These are phyloP conservation scores for Dioszegia crocea DNA, from an alignment of 768 basidiomycete genomes.

Conservation along the genomic window DNA sequence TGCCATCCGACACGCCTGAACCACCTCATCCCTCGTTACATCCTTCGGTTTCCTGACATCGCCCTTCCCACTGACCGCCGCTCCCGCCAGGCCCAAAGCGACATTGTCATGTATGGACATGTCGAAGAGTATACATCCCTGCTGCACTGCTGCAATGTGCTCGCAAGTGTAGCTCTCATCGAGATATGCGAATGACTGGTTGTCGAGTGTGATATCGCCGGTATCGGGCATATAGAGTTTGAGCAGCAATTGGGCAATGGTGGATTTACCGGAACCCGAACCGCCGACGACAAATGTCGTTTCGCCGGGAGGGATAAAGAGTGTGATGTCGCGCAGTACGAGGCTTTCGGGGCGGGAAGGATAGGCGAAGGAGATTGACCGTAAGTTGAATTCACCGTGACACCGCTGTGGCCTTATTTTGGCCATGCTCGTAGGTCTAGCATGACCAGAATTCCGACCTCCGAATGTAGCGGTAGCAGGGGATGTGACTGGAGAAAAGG, in stretches of 20 bases:
- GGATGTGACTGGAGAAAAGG: constrained; percentile 20
- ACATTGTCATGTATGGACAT: constrained; percentile 80
- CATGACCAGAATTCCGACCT: not conserved
- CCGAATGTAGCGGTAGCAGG: constrained; percentile 5
- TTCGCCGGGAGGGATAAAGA: constrained; percentile 68
- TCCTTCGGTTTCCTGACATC: constrained; percentile 53
- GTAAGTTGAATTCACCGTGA: constrained; percentile 65
- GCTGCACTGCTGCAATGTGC: constrained; percentile 76
- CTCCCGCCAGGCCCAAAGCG: constrained; percentile 65
- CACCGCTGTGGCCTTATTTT: constrained; percentile 66
- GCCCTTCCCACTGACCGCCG: constrained; percentile 32
- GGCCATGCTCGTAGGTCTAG: constrained; percentile 51
- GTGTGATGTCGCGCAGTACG: constrained; percentile 59
- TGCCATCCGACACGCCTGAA: constrained; percentile 75
- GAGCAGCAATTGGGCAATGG: constrained; percentile 62
- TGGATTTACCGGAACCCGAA: constrained; percentile 75
- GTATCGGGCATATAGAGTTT: constrained; percentile 65
- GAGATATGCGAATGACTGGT: constrained; percentile 70
- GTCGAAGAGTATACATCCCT: constrained; percentile 69
- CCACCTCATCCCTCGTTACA: constrained; percentile 66
- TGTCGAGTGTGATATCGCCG: constrained; percentile 72
- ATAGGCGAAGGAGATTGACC: constrained; percentile 65
- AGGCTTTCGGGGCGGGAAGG: constrained; percentile 64
- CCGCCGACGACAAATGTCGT: constrained; percentile 76
- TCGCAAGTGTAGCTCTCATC: constrained; percentile 65